Evolutionary conservation across 2,329 filamentous ascomycete genomes (phyloP).

Genomic region (Fusarium pseudograminearum): DNA sequence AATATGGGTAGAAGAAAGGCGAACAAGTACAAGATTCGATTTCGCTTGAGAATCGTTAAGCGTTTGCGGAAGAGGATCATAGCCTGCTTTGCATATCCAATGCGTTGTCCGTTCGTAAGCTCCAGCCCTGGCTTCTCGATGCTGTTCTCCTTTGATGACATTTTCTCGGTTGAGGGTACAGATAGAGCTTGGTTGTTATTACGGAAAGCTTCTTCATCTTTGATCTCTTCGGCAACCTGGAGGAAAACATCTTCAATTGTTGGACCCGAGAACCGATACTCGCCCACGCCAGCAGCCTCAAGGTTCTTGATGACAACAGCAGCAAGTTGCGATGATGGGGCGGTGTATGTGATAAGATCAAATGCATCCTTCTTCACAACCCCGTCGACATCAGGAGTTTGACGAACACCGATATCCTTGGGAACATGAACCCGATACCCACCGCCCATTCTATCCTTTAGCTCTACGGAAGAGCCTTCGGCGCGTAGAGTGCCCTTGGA

Average conservation of each 20-base stretch:
- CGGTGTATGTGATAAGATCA: constrained; percentile 79
- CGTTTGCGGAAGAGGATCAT: constrained; percentile 83
- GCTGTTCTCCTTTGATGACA: constrained; percentile 41
- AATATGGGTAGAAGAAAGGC: constrained; percentile 83
- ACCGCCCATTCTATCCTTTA: constrained; percentile 84
- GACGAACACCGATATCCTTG: constrained; percentile 64
- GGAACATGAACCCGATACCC: constrained; percentile 86
- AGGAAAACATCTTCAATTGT: constrained; percentile 95
- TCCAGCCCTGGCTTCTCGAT: constrained; percentile 57
- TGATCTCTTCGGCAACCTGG: constrained; percentile 83
- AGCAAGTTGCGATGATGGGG: constrained; percentile 76
- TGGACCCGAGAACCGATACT: constrained; percentile 88
- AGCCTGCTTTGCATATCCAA: constrained; percentile 77
- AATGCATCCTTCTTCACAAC: constrained; percentile 70
- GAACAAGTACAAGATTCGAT: constrained; percentile 79
- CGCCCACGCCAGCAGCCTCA: constrained; percentile 73
- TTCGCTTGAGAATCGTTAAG: constrained; percentile 79
- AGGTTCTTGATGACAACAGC: constrained; percentile 77
- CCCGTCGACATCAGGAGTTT: constrained; percentile 64
- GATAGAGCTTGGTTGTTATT: constrained; percentile 38
- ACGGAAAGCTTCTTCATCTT: constrained; percentile 60
- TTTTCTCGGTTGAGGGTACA: constrained; percentile 41
- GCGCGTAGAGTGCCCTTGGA: constrained; percentile 87
- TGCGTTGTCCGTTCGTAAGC: constrained; percentile 75
- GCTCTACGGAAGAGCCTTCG: constrained; percentile 83